Evolutionary conservation across 345 rosid genomes (phyloP).

Genomic region (Hibiscus syriacus): DNA sequence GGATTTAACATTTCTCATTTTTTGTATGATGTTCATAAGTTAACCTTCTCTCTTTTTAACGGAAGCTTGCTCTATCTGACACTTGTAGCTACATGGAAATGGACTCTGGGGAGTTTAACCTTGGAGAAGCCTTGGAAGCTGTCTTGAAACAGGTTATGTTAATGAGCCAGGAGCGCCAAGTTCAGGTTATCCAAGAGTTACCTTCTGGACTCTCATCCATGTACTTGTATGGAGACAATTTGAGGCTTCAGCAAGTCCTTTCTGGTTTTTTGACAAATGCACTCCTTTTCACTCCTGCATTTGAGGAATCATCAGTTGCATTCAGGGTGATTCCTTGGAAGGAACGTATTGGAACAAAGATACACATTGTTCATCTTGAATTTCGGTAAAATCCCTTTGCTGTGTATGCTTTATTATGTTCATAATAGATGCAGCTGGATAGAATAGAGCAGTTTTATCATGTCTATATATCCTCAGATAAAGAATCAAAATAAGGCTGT

Average conservation of each 20-base stretch:
- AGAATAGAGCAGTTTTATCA: background rate
- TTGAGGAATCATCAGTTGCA: slow-evolving; percentile 40
- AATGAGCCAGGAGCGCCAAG: slow-evolving; percentile 45
- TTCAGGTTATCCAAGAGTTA: slow-evolving; percentile 40
- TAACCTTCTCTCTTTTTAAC: background rate
- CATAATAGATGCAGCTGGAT: background rate
- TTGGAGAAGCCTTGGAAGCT: slow-evolving; percentile 50
- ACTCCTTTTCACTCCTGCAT: slow-evolving; percentile 48
- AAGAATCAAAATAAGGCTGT: background rate
- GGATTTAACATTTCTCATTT: background rate
- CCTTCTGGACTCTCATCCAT: slow-evolving; percentile 46
- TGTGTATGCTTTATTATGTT: background rate
- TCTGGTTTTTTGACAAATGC: slow-evolving; percentile 54
- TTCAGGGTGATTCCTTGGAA: slow-evolving; percentile 38
- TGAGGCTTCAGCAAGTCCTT: slow-evolving; percentile 80
- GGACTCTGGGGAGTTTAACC: slow-evolving; percentile 42
- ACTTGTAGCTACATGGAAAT: slow-evolving; percentile 51
- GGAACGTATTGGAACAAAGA: slow-evolving; percentile 53
- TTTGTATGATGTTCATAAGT: background rate
- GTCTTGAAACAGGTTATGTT: slow-evolving; percentile 59
- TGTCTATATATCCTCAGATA: background rate
- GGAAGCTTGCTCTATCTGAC: background rate
- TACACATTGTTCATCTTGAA: slow-evolving; percentile 64
- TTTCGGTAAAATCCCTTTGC: slow-evolving; percentile 36
- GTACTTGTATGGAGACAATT: slow-evolving; percentile 57